Evolutionary conservation across 2,329 filamentous ascomycete genomes (phyloP).

Genomic region (Talaromyces piceae): DNA sequence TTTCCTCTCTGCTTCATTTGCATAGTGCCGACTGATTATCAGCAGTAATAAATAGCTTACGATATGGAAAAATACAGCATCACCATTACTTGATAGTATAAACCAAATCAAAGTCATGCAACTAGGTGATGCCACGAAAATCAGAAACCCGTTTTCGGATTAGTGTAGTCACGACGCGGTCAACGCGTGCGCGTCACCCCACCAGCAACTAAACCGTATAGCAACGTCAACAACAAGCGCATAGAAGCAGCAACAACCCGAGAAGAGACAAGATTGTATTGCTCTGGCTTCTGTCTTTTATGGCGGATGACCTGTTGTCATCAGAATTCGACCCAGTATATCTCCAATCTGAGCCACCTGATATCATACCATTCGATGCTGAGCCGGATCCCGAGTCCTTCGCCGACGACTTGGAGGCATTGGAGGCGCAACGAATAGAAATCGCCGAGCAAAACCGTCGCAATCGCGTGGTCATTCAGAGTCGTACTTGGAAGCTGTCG

Average conservation of each 20-base stretch:
- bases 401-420: constrained; percentile 35
- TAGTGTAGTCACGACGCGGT: constrained; percentile 6
- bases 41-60: too few species aligned
- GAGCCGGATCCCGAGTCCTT: constrained; percentile 25
- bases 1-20: too few species aligned
- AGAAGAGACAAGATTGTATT: not conserved
- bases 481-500: constrained; percentile 35
- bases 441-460: constrained; percentile 21
- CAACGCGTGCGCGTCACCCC: constrained; percentile 7
- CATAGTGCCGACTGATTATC: too few species aligned
- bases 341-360: constrained; percentile 39
- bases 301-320: constrained; percentile 24
- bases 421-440: constrained; percentile 24
- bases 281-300: constrained; percentile 5
- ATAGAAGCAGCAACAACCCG: not conserved
- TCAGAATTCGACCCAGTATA: constrained; percentile 47
- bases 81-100: too few species aligned
- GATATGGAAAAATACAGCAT: too few species aligned
- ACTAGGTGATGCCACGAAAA: not conserved
- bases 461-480: constrained; percentile 36
- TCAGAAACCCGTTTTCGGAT: not conserved
- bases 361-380: constrained; percentile 13
- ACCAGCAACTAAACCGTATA: not conserved
- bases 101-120: not conserved
- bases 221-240: not conserved